phyloP scores from a whole-genome alignment of 441 rosid species.

The Bocquillonia castaneifolia region DNA sequence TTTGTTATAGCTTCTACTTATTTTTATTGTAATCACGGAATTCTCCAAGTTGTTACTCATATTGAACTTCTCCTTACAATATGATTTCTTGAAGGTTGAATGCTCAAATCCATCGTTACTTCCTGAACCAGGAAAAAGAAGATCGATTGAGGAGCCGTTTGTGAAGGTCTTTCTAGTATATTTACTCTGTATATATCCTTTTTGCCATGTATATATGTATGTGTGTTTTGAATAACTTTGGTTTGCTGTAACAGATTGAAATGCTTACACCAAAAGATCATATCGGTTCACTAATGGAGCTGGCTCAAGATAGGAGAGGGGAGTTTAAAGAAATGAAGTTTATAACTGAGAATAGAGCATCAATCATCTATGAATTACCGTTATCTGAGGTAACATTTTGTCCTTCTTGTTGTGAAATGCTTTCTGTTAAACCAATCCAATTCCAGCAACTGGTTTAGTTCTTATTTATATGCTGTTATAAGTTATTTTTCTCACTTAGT shows the following conservation, averaged over 20 bases:
- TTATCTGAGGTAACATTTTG: constrained; percentile 70
- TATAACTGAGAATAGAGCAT: constrained; percentile 83
- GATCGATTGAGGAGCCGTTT: constrained; percentile 82
- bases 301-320: constrained; percentile 95
- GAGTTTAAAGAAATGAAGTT: constrained; percentile 91
- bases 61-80: constrained; percentile 22
- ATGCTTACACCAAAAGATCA: constrained; percentile 94
- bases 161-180: constrained; percentile 55
- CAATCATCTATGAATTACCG: constrained; percentile 78
- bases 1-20: background rate
- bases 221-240: background rate
- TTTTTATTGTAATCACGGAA: background rate
- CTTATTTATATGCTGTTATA: background rate
- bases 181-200: background rate
- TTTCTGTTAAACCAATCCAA: background rate
- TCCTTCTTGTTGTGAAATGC: constrained; percentile 4
- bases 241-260: constrained; percentile 59
- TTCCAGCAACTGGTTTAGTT: background rate
- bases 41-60: constrained; percentile 5
- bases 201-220: background rate
- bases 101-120: constrained; percentile 96
- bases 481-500: constrained; percentile 21
- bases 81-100: constrained; percentile 55
- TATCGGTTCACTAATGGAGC: constrained; percentile 93
- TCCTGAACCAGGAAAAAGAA: constrained; percentile 93